These are phyloP conservation scores for Ramaria sp. DNA, from an alignment of 768 basidiomycete species.

Conservation along the genomic window DNA sequence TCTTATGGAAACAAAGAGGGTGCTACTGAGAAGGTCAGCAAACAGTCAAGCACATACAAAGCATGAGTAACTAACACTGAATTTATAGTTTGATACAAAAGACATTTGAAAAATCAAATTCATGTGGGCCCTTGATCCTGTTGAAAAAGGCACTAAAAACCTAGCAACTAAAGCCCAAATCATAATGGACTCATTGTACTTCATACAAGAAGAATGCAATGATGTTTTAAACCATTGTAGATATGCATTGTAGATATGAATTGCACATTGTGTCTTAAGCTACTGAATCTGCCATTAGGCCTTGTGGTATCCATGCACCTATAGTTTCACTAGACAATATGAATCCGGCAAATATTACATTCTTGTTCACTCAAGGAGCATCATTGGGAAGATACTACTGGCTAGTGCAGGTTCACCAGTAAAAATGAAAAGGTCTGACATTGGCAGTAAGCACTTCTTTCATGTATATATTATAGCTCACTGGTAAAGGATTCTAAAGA, in stretches of 20 bases:
- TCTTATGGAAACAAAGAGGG: not conserved
- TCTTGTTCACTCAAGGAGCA: not conserved
- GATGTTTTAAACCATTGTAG: not conserved
- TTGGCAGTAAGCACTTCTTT: not conserved
- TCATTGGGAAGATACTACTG: not conserved
- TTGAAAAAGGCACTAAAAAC: not conserved
- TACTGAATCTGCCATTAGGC: not conserved
- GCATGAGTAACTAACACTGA: not conserved
- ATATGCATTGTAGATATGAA: no score
- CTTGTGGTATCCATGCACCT: not conserved
- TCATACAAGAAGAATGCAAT: not conserved
- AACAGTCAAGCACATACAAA: not conserved
- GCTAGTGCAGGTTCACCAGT: not conserved
- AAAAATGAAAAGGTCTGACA: not conserved
- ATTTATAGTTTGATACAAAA: not conserved
- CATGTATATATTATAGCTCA: not conserved
- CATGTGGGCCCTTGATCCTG: not conserved
- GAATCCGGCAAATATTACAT: not conserved
- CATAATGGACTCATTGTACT: not conserved
- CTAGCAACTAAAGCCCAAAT: not conserved
- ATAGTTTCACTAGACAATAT: not conserved
- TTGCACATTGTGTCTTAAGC: not conserved
- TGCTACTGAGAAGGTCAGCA: not conserved
- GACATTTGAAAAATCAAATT: not conserved
- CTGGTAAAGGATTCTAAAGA: not conserved